A percentile compares a stretch with the other conserved stretches of the same genome.
These are phyloP conservation scores for Choiromyces venosus DNA, from an alignment of 495 filamentous ascomycete genomes.

Conservation along the genomic window DNA sequence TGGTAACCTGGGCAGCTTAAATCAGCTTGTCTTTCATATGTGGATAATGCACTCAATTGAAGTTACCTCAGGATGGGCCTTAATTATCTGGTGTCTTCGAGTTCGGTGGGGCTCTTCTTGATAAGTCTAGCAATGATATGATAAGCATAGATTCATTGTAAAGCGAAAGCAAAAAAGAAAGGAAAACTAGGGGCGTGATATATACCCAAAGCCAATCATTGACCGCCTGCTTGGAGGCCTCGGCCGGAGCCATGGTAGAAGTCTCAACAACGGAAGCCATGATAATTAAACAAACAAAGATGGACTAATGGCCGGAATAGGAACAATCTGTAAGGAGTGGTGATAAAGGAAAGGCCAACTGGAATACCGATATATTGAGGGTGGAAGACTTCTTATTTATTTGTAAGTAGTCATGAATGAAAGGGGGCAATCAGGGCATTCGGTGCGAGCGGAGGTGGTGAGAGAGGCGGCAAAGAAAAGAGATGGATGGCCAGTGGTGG, in stretches of 20 bases:
- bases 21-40: not conserved
- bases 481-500: not conserved
- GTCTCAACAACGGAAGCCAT: conserved; percentile 31
- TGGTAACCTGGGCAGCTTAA: conserved; percentile 63
- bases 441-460: not conserved
- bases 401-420: not conserved
- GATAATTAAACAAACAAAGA: not conserved
- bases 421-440: not conserved
- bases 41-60: conserved; percentile 1
- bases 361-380: not conserved
- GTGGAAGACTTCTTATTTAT: not conserved
- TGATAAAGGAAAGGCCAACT: not conserved
- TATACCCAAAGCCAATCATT: conserved; percentile 41
- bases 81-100: conserved; percentile 86
- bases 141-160: not conserved
- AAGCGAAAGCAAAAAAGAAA: not conserved
- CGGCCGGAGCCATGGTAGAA: conserved; percentile 7
- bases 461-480: conserved; percentile 4
- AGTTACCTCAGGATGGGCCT: conserved; percentile 89
- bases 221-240: conserved; percentile 6
- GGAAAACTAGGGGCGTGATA: not conserved
- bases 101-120: conserved; percentile 97
- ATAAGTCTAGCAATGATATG: conserved; percentile 70
- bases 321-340: not conserved
- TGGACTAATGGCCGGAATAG: not conserved